Base-by-base conservation (phyloP, 202 grass and related monocot species). In the Thinopyrum obtusiflorum region DNA sequence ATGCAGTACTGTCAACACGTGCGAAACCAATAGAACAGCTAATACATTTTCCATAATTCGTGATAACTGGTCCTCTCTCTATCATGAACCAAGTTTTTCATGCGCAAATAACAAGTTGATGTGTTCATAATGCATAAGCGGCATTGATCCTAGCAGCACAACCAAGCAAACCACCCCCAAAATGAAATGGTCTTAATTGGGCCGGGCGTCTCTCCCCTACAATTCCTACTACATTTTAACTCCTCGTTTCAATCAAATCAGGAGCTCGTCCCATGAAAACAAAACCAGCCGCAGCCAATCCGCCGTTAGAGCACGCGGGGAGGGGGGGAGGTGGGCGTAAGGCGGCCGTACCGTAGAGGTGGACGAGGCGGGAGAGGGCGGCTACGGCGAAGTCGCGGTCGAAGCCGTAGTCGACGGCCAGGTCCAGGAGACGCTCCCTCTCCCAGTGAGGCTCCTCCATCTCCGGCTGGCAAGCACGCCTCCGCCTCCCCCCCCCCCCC, bases 361-460 rank as follows among this genome's bases (percentile, higher is more conserved):
- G 25, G 88, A 90, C 37, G 83, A 95, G 75, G 53, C 77, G 73
- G 78, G 87, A 83, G 37, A 95, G 88, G 85, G 89, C 90, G 37
- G 62, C 62, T 1, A 80, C 79, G 7, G 96, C 91, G 78, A 85
- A 7, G 62, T 32, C 67, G 66, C 91, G 89, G 78, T 92, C 91
- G 81, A 95, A 98, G 14, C 96, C 91, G 37, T 78, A 90, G 4
- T 93, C 90, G 13, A 59, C 60, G n/a, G 96, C 93, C 62, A 95
- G 86, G 25, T 89, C 88, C 37, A 98, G 87, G 27, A 98, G 82
- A 39, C 86, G 68, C 79, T 40, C 73, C 47, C 11, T 64, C 86
- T 98, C 93, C 66, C 73, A 28, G n/a, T 9, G 21, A 25, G 17
- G 3, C 59, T 29, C 67, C 77, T 26, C 89, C 89, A 91, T 85